Conservation (phyloP, 805 yeast species). For the Pichia gijzeniarum region DNA sequence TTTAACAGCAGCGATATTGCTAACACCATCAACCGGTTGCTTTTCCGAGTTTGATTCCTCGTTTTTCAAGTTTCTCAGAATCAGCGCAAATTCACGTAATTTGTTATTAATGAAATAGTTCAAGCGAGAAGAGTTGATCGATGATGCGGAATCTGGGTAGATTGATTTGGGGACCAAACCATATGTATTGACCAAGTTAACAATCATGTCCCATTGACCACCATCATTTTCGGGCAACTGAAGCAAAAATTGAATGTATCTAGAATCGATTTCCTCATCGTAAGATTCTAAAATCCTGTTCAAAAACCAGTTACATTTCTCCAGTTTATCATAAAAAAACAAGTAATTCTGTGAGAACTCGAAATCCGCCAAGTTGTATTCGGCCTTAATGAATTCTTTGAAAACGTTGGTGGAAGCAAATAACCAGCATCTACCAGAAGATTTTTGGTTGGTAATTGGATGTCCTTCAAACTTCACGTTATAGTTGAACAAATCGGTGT, state of each 20-base stretch:
- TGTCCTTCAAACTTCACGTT: slow-evolving; percentile 45
- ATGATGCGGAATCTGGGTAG: slow-evolving; percentile 64
- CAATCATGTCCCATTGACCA: slow-evolving; percentile 86
- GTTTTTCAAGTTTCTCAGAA: slow-evolving; percentile 47
- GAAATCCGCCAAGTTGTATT: slow-evolving; percentile 58
- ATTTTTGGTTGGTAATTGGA: slow-evolving; percentile 69
- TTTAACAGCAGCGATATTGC: slow-evolving; percentile 21
- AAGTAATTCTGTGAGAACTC: slow-evolving; percentile 77
- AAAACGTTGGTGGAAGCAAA: slow-evolving; percentile 79
- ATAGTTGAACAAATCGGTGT: slow-evolving; percentile 38
- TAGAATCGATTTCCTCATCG: slow-evolving; percentile 61
- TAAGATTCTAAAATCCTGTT: slow-evolving; percentile 68
- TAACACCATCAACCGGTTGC: background rate
- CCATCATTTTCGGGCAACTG: slow-evolving; percentile 73
- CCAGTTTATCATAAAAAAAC: slow-evolving; percentile 82
- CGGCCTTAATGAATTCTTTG: slow-evolving; percentile 56
- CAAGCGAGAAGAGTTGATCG: slow-evolving; percentile 48
- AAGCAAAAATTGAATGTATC: slow-evolving; percentile 61
- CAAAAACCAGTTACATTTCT: slow-evolving; percentile 75
- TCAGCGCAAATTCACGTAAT: slow-evolving; percentile 71
- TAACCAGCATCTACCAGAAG: slow-evolving; percentile 85
- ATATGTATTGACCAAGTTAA: slow-evolving; percentile 68
- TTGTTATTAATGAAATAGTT: slow-evolving; percentile 64
- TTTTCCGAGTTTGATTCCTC: slow-evolving; percentile 31
- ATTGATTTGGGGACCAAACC: slow-evolving; percentile 72